Base-by-base conservation (phyloP, 257 asterid genomes). In the Leptodermis oblonga region DNA sequence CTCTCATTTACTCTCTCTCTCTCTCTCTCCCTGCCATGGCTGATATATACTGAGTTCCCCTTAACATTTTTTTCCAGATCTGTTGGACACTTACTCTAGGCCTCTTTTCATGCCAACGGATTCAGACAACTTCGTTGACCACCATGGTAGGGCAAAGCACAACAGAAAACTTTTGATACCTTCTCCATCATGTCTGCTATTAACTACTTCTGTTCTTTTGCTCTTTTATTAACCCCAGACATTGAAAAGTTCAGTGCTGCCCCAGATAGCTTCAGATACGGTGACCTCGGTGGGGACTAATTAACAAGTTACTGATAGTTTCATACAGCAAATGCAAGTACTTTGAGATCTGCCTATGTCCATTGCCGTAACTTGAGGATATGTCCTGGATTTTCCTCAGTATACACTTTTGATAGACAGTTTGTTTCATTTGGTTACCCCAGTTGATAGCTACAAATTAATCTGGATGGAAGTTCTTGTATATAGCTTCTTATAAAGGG, bases 1-100 rank as follows among this genome's bases (percentile, higher is more conserved):
- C 65, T 36, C 46, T 25, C 48, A 28, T 67, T 51, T 28, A 4
- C 26, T 37, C 53, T 33, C 62, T 66, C 31, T 23, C n/a, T n/a
- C n/a, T 52, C 30, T 39, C 60, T 10, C 17, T 12, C n/a, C 26
- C 13, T 5, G 0, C 65, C 65, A 34, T 43, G 12, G 23, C 15
- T 13, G 25, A 51, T 15, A 14, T 17, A 4, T 22, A 22, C 60
- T 54, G 25, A 25, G 8, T 49, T 66, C 63, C 70, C 41, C 22
- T 75, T 82, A 6, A 71, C 85, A 10, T 48, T 53, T 49, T 61
- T 34, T 22, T 18, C 13, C 61, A 89, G 96, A 83, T 71, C 75
- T 89, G 72, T 76, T 89, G 76, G 95, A 81, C 72, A 83, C 79
- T 77, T 87, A 78, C 73, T 81, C 84, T 70, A 77, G 92, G 81